phyloP scores from a whole-genome alignment of 768 basidiomycete genomes.

The Boletus tomentosulus region DNA sequence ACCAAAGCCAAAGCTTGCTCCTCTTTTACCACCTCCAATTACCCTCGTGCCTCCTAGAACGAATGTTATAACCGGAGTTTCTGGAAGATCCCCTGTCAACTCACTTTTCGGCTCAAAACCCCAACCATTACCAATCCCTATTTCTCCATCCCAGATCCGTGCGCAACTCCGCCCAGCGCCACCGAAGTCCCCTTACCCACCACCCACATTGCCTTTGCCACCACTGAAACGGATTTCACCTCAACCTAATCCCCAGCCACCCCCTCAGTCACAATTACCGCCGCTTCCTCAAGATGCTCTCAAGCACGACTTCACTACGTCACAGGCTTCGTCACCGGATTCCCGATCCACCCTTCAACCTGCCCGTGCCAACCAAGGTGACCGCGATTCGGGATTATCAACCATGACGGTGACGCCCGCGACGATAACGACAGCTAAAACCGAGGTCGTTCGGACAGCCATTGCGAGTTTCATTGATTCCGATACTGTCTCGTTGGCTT shows the following conservation, averaged over 20 bases:
- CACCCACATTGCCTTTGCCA: slow-evolving; percentile 22
- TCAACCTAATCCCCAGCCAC: slow-evolving; percentile 11
- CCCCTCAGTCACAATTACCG: slow-evolving; percentile 8
- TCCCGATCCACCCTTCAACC: slow-evolving; percentile 16
- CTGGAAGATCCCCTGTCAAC: slow-evolving; percentile 22
- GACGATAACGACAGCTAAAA: slow-evolving; percentile 43
- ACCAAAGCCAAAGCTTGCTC: slow-evolving; percentile 18
- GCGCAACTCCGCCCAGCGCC: slow-evolving; percentile 28
- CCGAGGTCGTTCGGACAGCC: slow-evolving; percentile 46
- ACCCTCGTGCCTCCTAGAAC: slow-evolving; percentile 15
- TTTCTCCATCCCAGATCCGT: slow-evolving; percentile 26
- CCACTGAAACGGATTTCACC: slow-evolving; percentile 16
- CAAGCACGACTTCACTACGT: slow-evolving; percentile 1
- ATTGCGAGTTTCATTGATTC: slow-evolving; percentile 49
- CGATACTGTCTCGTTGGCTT: slow-evolving; percentile 20
- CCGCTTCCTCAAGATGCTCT: neutral
- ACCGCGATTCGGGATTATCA: slow-evolving; percentile 35
- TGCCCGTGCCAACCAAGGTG: slow-evolving; percentile 10
- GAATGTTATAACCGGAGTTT: slow-evolving; percentile 20
- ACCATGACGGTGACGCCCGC: slow-evolving; percentile 41
- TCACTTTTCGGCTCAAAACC: slow-evolving; percentile 22
- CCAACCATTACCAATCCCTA: slow-evolving; percentile 25
- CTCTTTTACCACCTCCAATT: slow-evolving; percentile 5
- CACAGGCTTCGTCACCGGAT: slow-evolving; percentile 2
- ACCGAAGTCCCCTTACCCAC: slow-evolving; percentile 16